phyloP scores from a whole-genome alignment of 2,329 filamentous ascomycete species.

The Aspergillus calidoustus region DNA sequence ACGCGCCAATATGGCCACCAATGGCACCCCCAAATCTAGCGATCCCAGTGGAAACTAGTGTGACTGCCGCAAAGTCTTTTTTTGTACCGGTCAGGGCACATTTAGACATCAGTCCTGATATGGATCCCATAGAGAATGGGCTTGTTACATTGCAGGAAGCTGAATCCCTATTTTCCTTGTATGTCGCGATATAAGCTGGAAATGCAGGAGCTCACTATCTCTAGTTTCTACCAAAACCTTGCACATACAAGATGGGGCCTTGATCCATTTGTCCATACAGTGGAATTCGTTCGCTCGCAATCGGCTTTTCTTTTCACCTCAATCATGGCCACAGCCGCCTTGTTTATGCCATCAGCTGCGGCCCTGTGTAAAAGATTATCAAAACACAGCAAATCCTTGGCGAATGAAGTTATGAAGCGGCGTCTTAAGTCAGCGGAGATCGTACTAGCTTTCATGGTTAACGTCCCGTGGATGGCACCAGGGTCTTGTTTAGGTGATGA shows the following conservation, averaged over 20 bases:
- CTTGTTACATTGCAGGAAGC: constrained; percentile 70
- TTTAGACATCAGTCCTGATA: constrained; percentile 65
- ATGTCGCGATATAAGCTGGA: constrained; percentile 34
- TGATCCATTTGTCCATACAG: constrained; percentile 68
- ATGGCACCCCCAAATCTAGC: constrained; percentile 43
- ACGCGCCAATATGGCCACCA: constrained; percentile 30
- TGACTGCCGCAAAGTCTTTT: constrained; percentile 60
- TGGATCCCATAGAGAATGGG: constrained; percentile 72
- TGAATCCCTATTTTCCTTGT: constrained; percentile 68
- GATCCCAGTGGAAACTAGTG: constrained; percentile 33
- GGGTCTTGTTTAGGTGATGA: constrained; percentile 57
- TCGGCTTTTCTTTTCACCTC: constrained; percentile 75
- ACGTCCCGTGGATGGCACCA: constrained; percentile 73
- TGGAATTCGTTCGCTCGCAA: constrained; percentile 67
- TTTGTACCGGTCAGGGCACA: constrained; percentile 68
- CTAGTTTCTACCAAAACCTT: constrained; percentile 70
- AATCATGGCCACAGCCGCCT: constrained; percentile 68
- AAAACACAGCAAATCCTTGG: constrained; percentile 66
- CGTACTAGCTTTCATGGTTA: constrained; percentile 74
- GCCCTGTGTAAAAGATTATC: constrained; percentile 69
- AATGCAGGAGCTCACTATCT: constrained; percentile 6
- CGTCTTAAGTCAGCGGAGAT: constrained; percentile 74
- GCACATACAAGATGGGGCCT: constrained; percentile 76
- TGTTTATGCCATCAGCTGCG: constrained; percentile 67
- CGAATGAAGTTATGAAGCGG: constrained; percentile 63